phyloP scores from a whole-genome alignment of 176 grass and related monocot genomes.

The Carex cristatella region DNA sequence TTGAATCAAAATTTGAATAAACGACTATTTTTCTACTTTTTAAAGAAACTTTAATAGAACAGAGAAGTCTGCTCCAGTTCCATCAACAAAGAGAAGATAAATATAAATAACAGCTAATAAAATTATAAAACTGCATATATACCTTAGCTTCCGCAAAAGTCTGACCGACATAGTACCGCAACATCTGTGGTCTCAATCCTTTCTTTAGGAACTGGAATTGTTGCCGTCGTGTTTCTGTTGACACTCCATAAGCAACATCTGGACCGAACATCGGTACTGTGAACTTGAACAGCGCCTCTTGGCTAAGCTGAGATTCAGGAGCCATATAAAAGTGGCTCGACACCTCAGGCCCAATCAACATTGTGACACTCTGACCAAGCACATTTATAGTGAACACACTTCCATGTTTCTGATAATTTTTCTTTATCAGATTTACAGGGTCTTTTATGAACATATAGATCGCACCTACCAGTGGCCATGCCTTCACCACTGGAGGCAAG shows the following conservation, averaged over 20 bases:
- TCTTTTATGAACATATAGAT: conserved; percentile 32
- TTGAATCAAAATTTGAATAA: no score
- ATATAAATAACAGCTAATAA: no score
- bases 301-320: no score
- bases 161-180: conserved; percentile 39
- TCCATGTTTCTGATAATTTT: conserved; percentile 29
- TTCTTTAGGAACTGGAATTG: conserved; percentile 61
- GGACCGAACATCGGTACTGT: conserved; percentile 48
- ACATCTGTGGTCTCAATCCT: conserved; percentile 37
- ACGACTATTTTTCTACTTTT: no score
- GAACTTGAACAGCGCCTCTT: no score
- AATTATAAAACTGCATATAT: background rate
- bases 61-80: background rate
- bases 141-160: conserved; percentile 52
- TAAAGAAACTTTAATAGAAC: no score
- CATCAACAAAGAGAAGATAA: background rate
- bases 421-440: conserved; percentile 25
- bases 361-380: conserved; percentile 31
- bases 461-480: background rate
- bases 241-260: conserved; percentile 44
- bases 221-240: conserved; percentile 33
- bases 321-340: conserved; percentile 39
- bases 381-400: conserved; percentile 45
- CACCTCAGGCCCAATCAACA: conserved; percentile 48
- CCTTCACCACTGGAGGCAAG: background rate